Evolutionary conservation across 768 basidiomycete species (phyloP).

Genomic region (Trametes punicea): DNA sequence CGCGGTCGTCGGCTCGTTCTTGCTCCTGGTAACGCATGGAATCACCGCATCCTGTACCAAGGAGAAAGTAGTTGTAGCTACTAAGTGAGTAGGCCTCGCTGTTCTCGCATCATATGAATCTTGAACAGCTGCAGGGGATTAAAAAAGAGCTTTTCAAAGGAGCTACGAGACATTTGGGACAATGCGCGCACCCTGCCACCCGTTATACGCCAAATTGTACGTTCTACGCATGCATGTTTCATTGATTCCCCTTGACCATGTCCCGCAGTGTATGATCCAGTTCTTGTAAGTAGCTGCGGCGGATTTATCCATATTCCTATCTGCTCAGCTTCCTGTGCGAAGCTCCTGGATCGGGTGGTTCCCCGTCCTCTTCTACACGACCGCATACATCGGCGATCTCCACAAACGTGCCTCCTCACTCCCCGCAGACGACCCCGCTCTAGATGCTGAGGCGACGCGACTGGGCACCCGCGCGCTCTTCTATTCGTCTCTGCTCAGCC

Average conservation of each 20-base stretch:
- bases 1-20: slow-evolving; percentile 65
- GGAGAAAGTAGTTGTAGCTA: slow-evolving; percentile 67
- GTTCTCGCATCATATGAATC: background rate
- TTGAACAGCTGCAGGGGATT: slow-evolving; percentile 16
- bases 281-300: slow-evolving; percentile 56
- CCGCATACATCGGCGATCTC: slow-evolving; percentile 84
- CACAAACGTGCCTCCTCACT: slow-evolving; percentile 52
- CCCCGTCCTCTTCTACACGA: slow-evolving; percentile 85
- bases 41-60: slow-evolving; percentile 59
- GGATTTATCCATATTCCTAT: background rate
- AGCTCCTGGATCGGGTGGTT: slow-evolving; percentile 92
- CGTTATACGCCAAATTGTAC: slow-evolving; percentile 76
- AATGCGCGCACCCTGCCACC: slow-evolving; percentile 68
- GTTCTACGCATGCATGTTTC: slow-evolving; percentile 33
- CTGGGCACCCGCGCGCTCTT: slow-evolving; percentile 84
- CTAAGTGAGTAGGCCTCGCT: slow-evolving; percentile 27
- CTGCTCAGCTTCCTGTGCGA: background rate
- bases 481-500: slow-evolving; percentile 65
- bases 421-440: slow-evolving; percentile 25
- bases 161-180: slow-evolving; percentile 66
- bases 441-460: slow-evolving; percentile 70
- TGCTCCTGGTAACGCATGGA: slow-evolving; percentile 64
- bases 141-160: slow-evolving; percentile 36
- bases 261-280: slow-evolving; percentile 65
- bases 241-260: background rate